Evolutionary conservation across 179 eudicot species (phyloP).

Genomic region (Beta corolliflora): DNA sequence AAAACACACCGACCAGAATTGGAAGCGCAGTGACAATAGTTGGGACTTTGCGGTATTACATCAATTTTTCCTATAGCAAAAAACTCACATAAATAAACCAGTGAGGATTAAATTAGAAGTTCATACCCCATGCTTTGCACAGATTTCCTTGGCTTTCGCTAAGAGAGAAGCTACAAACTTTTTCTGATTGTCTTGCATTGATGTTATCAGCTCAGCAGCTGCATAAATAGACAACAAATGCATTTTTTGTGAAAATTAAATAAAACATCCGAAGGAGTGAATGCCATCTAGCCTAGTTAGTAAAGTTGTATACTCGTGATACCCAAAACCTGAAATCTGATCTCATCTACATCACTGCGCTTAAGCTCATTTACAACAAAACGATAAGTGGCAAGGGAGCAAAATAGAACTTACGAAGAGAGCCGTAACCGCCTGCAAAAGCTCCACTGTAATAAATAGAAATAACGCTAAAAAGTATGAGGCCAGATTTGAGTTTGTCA

Average conservation of each 20-base stretch:
- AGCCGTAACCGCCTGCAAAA: conserved; percentile 50
- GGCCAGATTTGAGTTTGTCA: conserved; percentile 30
- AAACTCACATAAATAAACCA: not conserved
- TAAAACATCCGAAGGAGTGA: too few species aligned
- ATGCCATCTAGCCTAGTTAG: too few species aligned
- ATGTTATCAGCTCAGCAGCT: conserved; percentile 50
- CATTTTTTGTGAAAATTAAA: too few species aligned
- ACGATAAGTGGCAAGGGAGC: not conserved
- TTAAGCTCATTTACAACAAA: too few species aligned
- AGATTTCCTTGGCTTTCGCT: conserved; percentile 56
- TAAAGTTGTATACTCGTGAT: too few species aligned
- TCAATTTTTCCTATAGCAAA: too few species aligned
- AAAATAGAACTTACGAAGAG: conserved; percentile 40
- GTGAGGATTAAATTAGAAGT: not conserved
- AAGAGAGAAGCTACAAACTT: conserved; percentile 47
- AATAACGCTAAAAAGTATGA: conserved; percentile 48
- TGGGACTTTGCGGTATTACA: too few species aligned
- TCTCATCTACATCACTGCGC: too few species aligned
- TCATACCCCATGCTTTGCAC: conserved; percentile 57
- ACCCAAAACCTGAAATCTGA: too few species aligned
- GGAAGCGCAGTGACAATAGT: too few species aligned
- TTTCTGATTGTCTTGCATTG: conserved; percentile 50
- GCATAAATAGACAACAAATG: conserved; percentile 9
- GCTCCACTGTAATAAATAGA: conserved; percentile 39
- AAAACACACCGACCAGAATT: too few species aligned